phyloP scores from a whole-genome alignment of 768 basidiomycete species.

The Leucocoprinus sp. region DNA sequence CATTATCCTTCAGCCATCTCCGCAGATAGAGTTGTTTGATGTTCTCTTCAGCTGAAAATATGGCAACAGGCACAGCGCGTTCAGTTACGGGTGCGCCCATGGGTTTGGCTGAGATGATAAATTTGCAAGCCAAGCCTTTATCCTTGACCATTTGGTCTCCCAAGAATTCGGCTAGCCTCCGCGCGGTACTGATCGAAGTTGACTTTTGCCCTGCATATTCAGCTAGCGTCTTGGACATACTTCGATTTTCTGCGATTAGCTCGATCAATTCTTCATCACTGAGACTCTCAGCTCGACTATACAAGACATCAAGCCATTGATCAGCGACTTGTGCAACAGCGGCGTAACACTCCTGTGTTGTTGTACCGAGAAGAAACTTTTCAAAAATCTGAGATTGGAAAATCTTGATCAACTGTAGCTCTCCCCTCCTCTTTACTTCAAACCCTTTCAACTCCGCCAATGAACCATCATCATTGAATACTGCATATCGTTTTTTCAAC shows the following conservation, averaged over 20 bases:
- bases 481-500: conserved; percentile 97
- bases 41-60: conserved; percentile 91
- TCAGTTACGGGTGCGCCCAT: conserved; percentile 93
- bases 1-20: conserved; percentile 95
- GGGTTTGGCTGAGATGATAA: conserved; percentile 95
- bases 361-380: conserved; percentile 88
- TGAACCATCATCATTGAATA: conserved; percentile 95
- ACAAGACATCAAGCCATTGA: conserved; percentile 96
- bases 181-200: conserved; percentile 95
- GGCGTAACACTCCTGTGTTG: conserved; percentile 91
- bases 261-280: conserved; percentile 92
- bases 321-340: conserved; percentile 91
- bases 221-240: conserved; percentile 94
- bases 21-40: conserved; percentile 87
- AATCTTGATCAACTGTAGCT: conserved; percentile 97
- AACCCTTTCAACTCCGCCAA: conserved; percentile 99
- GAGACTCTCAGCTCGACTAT: conserved; percentile 75
- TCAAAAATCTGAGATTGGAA: conserved; percentile 99
- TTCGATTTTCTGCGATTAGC: conserved; percentile 96
- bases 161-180: conserved; percentile 90
- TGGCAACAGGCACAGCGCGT: conserved; percentile 92
- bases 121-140: conserved; percentile 97
- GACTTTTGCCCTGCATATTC: conserved; percentile 97
- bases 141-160: conserved; percentile 99
- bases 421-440: conserved; percentile 96